phyloP scores from a whole-genome alignment of 192 early-diverging fungal genomes.

The Dispira parvispora region DNA sequence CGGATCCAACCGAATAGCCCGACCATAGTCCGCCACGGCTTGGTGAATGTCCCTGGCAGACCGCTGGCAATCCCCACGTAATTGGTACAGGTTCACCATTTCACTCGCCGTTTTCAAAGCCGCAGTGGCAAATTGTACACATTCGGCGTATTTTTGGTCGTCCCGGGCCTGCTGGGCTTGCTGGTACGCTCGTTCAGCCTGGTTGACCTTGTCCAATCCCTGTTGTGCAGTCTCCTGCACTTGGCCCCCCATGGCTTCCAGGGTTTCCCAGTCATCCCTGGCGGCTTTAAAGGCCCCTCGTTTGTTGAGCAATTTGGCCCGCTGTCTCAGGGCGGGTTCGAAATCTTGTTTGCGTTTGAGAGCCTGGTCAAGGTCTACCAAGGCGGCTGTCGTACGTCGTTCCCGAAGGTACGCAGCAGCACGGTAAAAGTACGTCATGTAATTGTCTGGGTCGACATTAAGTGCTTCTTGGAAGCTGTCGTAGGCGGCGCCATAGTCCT shows the following conservation, averaged over 20 bases:
- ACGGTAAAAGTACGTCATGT: constrained; percentile 73
- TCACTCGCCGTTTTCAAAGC: constrained; percentile 40
- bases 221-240: not conserved
- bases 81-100: constrained; percentile 32
- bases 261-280: constrained; percentile 33
- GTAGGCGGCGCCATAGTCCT: constrained; percentile 21
- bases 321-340: constrained; percentile 55
- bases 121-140: constrained; percentile 27
- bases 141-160: constrained; percentile 32
- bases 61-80: constrained; percentile 59
- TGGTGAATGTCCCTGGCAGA: constrained; percentile 61
- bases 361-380: constrained; percentile 66
- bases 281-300: constrained; percentile 49
- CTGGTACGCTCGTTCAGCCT: constrained; percentile 23
- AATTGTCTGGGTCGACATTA: constrained; percentile 63
- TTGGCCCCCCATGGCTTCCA: not conserved
- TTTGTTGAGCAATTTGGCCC: constrained; percentile 47
- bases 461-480: constrained; percentile 25
- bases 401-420: constrained; percentile 67
- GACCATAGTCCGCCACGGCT: constrained; percentile 63
- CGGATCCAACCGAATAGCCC: constrained; percentile 57
- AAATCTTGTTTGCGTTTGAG: constrained; percentile 69
- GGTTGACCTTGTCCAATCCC: constrained; percentile 18
- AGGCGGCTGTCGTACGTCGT: constrained; percentile 49
- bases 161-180: constrained; percentile 23